Evolutionary conservation across 129 eudicot species (phyloP).

Genomic region (Ambrosia artemisiifolia): DNA sequence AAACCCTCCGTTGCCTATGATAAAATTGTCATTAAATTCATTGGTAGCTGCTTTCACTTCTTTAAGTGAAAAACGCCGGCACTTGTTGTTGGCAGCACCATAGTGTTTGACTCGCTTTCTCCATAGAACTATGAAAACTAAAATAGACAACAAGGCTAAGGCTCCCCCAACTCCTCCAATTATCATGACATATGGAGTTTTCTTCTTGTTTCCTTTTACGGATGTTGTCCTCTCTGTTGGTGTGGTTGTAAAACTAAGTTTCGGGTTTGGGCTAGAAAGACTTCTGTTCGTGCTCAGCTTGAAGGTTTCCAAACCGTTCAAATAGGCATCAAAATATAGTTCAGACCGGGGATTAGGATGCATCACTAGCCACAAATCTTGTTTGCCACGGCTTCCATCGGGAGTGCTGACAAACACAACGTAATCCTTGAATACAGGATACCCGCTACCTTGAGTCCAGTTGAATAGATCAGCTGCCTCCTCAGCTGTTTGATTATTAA

Average conservation of each 20-base stretch:
- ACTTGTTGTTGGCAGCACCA: conserved; percentile 30
- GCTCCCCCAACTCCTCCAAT: conserved; percentile 29
- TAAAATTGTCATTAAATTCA: conserved; percentile 37
- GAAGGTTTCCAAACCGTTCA: conserved; percentile 50
- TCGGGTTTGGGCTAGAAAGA: conserved; percentile 33
- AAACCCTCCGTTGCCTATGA: conserved; percentile 56
- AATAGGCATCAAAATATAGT: conserved; percentile 9
- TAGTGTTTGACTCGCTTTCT: not conserved
- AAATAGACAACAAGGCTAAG: not conserved
- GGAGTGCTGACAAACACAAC: not conserved
- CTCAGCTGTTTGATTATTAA: conserved; percentile 35
- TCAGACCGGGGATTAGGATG: not conserved
- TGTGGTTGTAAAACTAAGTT: not conserved
- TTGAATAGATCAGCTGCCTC: conserved; percentile 9
- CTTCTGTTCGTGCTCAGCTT: conserved; percentile 21
- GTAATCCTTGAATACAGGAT: conserved; percentile 35
- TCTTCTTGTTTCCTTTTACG: conserved; percentile 7
- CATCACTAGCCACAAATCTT: conserved; percentile 17
- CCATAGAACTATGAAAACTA: not conserved
- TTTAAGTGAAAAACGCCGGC: conserved; percentile 39
- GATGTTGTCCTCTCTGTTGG: not conserved
- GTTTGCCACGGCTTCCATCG: conserved; percentile 4
- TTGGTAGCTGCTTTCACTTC: conserved; percentile 44
- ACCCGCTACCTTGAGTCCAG: conserved; percentile 16
- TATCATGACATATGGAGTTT: not conserved